Base-by-base conservation (phyloP, 306 rosid genomes). In the Amphicarpaea edgeworthii region DNA sequence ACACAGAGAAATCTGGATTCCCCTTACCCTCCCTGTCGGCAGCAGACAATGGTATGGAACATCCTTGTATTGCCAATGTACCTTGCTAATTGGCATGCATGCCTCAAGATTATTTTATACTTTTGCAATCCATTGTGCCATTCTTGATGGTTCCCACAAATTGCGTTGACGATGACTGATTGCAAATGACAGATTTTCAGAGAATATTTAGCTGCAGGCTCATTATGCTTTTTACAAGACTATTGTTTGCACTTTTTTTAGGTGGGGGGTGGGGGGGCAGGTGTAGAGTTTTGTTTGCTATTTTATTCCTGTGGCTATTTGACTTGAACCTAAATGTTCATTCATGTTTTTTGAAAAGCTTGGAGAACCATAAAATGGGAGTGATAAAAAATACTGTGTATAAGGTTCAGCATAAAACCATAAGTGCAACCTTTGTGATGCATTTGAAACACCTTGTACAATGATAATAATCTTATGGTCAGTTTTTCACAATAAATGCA, bases 31-130 rank as follows among this genome's bases (percentile, higher is more conserved):
- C 75, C 79, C 0, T 12, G 5, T 50, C 40, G 43, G 10, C 63
- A 15, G 12, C 20, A 50, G 76, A 66, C 70, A 30, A 38, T 87
- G 98, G 97, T 88, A 86, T 70, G 70, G 0, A 66, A 19, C 61
- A 24, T 77, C 47, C 66, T 80, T 70, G 43, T 37, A 21, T 62
- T 71, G 66, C 8, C 68, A 63, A 60, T 75, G 66, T 58, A 64
- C 45, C 26, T 64, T 54, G 26, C 12, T 16, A 59, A 57, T 73
- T 58, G 26, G 24, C 42, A 40, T 58, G 16, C 42, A 71, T 21
- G 6, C 19, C 12, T 54, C 37, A 21, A 1, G 6, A 40, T 32
- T 79, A 8, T 11, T 69, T 28, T 24, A 6, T 17, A 20, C 28
- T 50, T 30, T 24, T 15, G 41, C 37, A 51, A 66, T 23, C 55